Base-by-base conservation (phyloP, 306 rosid species). In the Dryas alaskensis region DNA sequence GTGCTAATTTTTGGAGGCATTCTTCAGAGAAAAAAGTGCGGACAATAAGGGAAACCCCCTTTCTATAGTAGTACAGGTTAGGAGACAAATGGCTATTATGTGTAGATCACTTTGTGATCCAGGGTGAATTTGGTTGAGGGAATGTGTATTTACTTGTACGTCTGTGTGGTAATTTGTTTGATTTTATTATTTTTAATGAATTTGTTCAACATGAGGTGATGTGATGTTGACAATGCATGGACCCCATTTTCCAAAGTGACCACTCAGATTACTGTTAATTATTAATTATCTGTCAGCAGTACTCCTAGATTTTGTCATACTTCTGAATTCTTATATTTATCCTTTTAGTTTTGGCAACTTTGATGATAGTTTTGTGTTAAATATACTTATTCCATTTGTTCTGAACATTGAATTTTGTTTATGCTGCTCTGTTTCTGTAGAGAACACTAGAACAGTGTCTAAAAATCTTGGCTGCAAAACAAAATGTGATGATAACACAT, bases 401-500 rank as follows among this genome's bases (percentile, higher is more conserved):
- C 19, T 14, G 31, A 6, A 4, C 8, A 8, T 59, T 45, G 27
- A 40, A 2, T 46, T 67, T 67, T 61, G 19, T 74, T 65, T 7
- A 31, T 43, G 48, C 76, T 67, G 72, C 52, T 76, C 66, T 78
- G 10, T 60, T 70, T 80, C 61, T 80, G 82, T 81, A 95, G 99
- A 92, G 83, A 95, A 92, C 82, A 95, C 99, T 42, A 83, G 92
- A 83, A 83, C 87, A 5, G 98, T 95, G 75, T 86, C 97, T 51
- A 90, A 81, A 85, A 95, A 95, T 85, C 97, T 95, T 79, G 90
- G 97, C 81, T 90, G 99, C 87, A 84, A 76, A 85, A 83, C 73
- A 44, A 78, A 60, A 62, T 37, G 50, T 75, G 87, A 83, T 42
- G 86, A 76, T 45, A 73, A 70, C 81, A 17, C 49, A 63, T 82